Conservation (phyloP, 192 early-diverging fungal species). For the Rhizoclosmatium sp. region DNA sequence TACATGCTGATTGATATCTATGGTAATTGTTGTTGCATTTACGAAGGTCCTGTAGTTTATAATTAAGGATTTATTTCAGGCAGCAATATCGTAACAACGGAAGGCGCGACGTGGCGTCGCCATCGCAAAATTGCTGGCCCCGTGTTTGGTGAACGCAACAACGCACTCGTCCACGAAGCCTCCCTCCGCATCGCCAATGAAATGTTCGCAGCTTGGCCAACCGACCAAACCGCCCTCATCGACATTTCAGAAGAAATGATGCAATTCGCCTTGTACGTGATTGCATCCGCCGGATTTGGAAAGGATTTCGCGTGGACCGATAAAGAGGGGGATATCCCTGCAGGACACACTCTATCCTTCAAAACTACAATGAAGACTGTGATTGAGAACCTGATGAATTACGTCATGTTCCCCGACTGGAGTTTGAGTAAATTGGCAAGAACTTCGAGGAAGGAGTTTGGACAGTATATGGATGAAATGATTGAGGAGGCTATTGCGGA, state of each 20-base stretch:
- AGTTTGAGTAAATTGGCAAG: too few species aligned
- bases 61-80: neutral
- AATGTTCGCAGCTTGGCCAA: constrained; percentile 37
- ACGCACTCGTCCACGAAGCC: constrained; percentile 33
- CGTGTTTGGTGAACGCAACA: constrained; percentile 40
- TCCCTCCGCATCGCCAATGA: constrained; percentile 15
- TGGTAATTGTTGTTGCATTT: too few species aligned
- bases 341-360: too few species aligned
- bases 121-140: constrained; percentile 46
- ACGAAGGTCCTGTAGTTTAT: neutral
- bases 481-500: neutral
- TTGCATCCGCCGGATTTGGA: constrained; percentile 43
- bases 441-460: neutral
- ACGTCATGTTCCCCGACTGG: too few species aligned
- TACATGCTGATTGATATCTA: constrained; percentile 37
- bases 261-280: constrained; percentile 43
- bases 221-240: too few species aligned
- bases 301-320: constrained; percentile 31
- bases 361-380: too few species aligned
- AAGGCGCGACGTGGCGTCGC: constrained; percentile 39
- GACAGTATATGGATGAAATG: neutral
- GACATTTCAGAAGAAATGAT: constrained; percentile 29
- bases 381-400: too few species aligned
- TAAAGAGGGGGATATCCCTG: neutral
- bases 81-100: constrained; percentile 42